Evolutionary conservation across 2,329 filamentous ascomycete species (phyloP).

Genomic region (Epichloe sp.): DNA sequence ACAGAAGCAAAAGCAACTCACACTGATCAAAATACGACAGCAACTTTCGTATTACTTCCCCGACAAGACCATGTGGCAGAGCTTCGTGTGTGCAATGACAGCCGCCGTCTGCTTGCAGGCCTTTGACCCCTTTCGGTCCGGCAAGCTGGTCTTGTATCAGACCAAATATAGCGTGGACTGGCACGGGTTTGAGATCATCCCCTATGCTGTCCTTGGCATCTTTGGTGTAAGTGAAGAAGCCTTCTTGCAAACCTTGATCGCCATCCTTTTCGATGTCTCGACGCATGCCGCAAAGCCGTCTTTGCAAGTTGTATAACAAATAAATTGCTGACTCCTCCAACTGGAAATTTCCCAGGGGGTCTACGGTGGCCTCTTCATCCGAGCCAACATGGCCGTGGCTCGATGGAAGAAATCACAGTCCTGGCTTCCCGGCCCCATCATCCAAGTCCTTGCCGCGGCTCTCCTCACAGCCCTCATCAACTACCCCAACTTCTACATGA

Average conservation of each 20-base stretch:
- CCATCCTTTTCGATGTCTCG: not conserved
- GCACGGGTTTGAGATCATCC: slow-evolving; percentile 88
- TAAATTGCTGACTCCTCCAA: not conserved
- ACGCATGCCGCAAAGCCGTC: not conserved
- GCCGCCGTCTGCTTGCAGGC: slow-evolving; percentile 87
- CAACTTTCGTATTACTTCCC: slow-evolving; percentile 96
- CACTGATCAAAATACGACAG: slow-evolving; percentile 22
- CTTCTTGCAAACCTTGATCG: not conserved
- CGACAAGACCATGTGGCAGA: slow-evolving; percentile 99
- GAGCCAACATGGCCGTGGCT: slow-evolving; percentile 78
- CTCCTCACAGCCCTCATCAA: slow-evolving; percentile 78
- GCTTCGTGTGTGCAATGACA: slow-evolving; percentile 98
- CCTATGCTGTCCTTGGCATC: slow-evolving; percentile 76
- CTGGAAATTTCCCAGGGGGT: slow-evolving; percentile 76
- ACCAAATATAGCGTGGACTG: slow-evolving; percentile 84
- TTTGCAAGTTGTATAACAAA: not conserved
- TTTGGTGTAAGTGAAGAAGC: slow-evolving; percentile 43
- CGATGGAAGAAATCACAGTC: slow-evolving; percentile 58
- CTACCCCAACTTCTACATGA: slow-evolving; percentile 94
- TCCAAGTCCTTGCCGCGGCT: slow-evolving; percentile 69
- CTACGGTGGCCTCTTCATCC: slow-evolving; percentile 91
- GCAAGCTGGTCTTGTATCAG: slow-evolving; percentile 91
- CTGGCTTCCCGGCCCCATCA: slow-evolving; percentile 58
- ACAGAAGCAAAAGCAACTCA: not conserved
- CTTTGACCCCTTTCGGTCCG: slow-evolving; percentile 86